phyloP scores from a whole-genome alignment of 768 basidiomycete genomes.

The Strobilomyces echinocephalus region DNA sequence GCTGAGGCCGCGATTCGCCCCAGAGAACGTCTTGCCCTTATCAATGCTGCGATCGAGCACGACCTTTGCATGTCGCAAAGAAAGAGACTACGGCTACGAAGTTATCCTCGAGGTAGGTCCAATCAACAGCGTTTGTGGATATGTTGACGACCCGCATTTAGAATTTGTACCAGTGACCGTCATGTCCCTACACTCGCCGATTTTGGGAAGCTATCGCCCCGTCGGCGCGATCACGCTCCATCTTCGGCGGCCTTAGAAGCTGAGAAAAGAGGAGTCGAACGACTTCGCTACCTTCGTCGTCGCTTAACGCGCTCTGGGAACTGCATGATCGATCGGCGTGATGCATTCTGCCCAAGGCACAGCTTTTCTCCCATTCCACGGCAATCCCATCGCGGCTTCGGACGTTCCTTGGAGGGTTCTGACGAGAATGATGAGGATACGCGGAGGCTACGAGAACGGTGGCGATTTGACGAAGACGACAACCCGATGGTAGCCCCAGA shows the following conservation, averaged over 20 bases:
- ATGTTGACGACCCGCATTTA: constrained; percentile 26
- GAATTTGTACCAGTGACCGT: constrained; percentile 68
- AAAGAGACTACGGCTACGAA: constrained; percentile 79
- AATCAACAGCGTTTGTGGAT: neutral
- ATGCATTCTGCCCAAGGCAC: constrained; percentile 25
- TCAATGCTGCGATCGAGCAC: constrained; percentile 56
- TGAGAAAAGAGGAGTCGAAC: constrained; percentile 23
- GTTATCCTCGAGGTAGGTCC: constrained; percentile 72
- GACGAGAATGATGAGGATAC: constrained; percentile 37
- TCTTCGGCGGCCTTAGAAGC: constrained; percentile 21
- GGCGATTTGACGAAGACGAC: constrained; percentile 69
- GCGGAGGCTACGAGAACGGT: constrained; percentile 49
- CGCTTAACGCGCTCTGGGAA: constrained; percentile 84
- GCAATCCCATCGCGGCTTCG: constrained; percentile 13
- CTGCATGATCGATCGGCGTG: constrained; percentile 67
- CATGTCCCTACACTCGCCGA: constrained; percentile 53
- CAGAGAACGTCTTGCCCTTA: constrained; percentile 57
- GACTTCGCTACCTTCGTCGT: constrained; percentile 46
- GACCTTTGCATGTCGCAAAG: constrained; percentile 58
- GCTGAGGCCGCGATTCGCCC: constrained; percentile 55
- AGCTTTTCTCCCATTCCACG: constrained; percentile 15
- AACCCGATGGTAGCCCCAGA: constrained; percentile 48
- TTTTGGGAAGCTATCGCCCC: constrained; percentile 61
- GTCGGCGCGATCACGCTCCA: constrained; percentile 29
- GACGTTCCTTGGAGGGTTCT: constrained; percentile 24